Percentiles rank a stretch among this genome's conserved stretches.
These are phyloP conservation scores for Chenopodium suecicum DNA, from an alignment of 148 eudicot species.

Conservation along the genomic window DNA sequence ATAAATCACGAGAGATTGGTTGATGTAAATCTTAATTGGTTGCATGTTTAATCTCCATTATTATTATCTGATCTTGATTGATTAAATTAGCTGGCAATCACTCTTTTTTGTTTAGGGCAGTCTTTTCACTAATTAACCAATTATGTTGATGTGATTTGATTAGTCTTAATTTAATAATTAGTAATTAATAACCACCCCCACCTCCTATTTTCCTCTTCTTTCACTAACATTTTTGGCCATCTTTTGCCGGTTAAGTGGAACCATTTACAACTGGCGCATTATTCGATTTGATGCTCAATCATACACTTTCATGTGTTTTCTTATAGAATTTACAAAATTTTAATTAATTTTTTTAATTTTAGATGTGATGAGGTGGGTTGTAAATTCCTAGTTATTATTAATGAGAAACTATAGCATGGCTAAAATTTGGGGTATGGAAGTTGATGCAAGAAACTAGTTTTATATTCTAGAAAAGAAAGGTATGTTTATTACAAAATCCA, in stretches of 20 bases:
- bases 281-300: slow-evolving; percentile 17
- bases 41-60: slow-evolving; percentile 13
- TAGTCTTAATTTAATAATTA: slow-evolving; percentile 4
- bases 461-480: background rate
- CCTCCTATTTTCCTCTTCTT: background rate
- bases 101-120: slow-evolving; percentile 22
- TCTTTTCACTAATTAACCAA: slow-evolving; percentile 21
- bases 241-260: slow-evolving; percentile 27
- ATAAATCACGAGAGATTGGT: background rate
- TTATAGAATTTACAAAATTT: background rate
- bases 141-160: slow-evolving; percentile 23
- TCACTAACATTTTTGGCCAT: slow-evolving; percentile 7
- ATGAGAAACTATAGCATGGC: background rate
- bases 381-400: background rate
- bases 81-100: slow-evolving; percentile 54
- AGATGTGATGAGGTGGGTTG: slow-evolving; percentile 4
- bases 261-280: slow-evolving; percentile 29
- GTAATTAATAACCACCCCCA: slow-evolving; percentile 6
- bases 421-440: slow-evolving; percentile 6
- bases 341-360: background rate
- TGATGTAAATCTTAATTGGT: background rate
- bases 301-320: slow-evolving; percentile 11
- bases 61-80: background rate
- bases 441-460: slow-evolving; percentile 12
- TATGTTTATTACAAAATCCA: background rate